These are phyloP conservation scores for Phlegmacium glaucopus DNA, from an alignment of 768 basidiomycete species.

Conservation along the genomic window DNA sequence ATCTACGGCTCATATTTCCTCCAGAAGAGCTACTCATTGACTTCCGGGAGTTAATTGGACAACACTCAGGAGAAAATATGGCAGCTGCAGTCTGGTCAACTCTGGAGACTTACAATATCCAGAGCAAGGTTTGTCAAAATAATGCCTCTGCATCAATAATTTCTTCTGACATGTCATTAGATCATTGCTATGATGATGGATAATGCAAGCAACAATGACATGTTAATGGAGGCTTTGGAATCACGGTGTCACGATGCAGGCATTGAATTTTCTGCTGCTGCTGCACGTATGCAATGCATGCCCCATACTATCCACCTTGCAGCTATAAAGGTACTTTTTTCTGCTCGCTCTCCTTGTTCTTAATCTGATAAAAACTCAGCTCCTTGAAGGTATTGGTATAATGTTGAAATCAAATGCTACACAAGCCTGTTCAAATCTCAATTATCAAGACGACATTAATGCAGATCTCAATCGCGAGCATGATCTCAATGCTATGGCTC, in stretches of 20 bases:
- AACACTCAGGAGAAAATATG: conserved; percentile 34
- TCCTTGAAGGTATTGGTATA: conserved; percentile 29
- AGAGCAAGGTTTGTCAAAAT: conserved; percentile 1
- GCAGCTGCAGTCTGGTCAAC: conserved; percentile 30
- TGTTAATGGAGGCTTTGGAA: conserved; percentile 20
- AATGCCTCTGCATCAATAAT: too few species aligned
- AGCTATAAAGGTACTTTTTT: conserved; percentile 10
- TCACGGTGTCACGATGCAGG: conserved; percentile 5
- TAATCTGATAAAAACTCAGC: too few species aligned
- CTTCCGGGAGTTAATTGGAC: conserved; percentile 29
- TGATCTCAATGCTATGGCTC: too few species aligned
- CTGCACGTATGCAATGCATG: conserved; percentile 29
- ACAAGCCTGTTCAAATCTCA: conserved; percentile 14
- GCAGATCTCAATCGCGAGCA: conserved; percentile 2
- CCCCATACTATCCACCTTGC: conserved; percentile 38
- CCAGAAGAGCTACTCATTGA: conserved; percentile 34
- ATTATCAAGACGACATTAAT: conserved; percentile 18
- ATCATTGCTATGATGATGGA: conserved; percentile 31
- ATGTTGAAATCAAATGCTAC: conserved; percentile 15
- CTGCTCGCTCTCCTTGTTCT: too few species aligned
- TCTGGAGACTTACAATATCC: conserved; percentile 22
- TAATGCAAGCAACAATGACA: conserved; percentile 35
- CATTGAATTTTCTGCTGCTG: conserved; percentile 20
- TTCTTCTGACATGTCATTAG: conserved; percentile 10
- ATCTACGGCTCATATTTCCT: neutral